Conservation (phyloP, 2,329 filamentous ascomycete genomes). For the Aspergillus viridinutans region DNA sequence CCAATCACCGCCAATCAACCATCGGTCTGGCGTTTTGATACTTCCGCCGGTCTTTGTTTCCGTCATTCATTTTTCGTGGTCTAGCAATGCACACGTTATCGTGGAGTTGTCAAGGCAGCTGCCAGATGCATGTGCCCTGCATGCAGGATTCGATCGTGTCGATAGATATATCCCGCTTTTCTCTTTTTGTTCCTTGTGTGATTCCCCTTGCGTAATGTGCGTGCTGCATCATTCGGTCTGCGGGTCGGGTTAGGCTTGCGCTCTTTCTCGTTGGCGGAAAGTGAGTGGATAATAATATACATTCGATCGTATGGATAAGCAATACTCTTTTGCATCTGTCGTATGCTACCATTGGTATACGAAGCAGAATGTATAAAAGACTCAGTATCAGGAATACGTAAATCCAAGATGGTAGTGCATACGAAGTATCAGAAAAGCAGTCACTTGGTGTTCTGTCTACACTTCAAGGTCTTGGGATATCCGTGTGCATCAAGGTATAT, state of each 20-base stretch:
- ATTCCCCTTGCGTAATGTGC: not conserved
- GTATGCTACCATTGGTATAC: not conserved
- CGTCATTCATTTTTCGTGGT: not conserved
- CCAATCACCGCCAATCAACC: constrained; percentile 19
- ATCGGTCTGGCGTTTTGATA: constrained; percentile 32
- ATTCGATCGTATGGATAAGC: no score
- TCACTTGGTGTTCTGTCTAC: constrained; percentile 1
- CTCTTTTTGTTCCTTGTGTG: not conserved
- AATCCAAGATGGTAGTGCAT: no score
- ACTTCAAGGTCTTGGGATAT: constrained; percentile 8
- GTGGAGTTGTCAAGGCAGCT: not conserved
- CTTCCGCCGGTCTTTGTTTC: not conserved
- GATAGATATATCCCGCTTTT: not conserved
- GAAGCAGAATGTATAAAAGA: not conserved
- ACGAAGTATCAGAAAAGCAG: not conserved
- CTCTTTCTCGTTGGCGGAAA: not conserved
- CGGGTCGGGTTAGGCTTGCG: not conserved
- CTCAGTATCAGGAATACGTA: no score
- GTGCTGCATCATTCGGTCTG: not conserved
- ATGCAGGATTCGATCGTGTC: not conserved
- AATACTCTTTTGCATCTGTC: no score
- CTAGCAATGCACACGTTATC: not conserved
- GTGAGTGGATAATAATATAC: not conserved
- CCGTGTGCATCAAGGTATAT: constrained; percentile 15
- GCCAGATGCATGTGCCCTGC: not conserved